Conservation (phyloP, 2,329 filamentous ascomycete genomes). For the Aureobasidium uvarum region DNA sequence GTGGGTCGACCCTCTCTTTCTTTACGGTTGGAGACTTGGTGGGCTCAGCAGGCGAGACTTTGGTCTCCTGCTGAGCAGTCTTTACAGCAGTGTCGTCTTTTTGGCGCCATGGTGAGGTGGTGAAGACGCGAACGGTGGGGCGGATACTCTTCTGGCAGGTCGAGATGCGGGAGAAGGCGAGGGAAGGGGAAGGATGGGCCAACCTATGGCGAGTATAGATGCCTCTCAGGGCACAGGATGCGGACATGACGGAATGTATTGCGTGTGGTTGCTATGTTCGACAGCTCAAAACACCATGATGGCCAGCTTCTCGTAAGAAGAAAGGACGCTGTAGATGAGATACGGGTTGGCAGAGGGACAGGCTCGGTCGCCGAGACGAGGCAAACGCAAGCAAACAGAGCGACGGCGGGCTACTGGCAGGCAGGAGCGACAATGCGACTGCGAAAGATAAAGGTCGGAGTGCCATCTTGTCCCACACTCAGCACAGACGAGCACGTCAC, state of each 20-base stretch:
- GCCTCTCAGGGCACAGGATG: slow-evolving; percentile 9
- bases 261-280: not conserved
- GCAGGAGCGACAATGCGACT: not conserved
- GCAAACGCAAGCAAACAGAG: slow-evolving; percentile 1
- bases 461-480: not conserved
- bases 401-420: not conserved
- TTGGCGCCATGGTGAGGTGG: slow-evolving; percentile 43
- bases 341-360: not conserved
- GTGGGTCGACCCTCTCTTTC: slow-evolving; percentile 42
- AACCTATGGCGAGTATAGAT: slow-evolving; percentile 12
- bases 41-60: slow-evolving; percentile 35
- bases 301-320: slow-evolving; percentile 24
- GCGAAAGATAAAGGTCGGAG: not conserved
- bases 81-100: slow-evolving; percentile 42
- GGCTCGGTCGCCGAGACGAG: not conserved
- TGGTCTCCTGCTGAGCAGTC: slow-evolving; percentile 32
- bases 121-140: slow-evolving; percentile 43
- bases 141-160: slow-evolving; percentile 21
- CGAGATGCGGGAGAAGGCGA: slow-evolving; percentile 15
- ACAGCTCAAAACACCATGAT: slow-evolving; percentile 26
- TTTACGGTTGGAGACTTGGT: slow-evolving; percentile 40
- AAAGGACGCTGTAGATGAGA: not conserved
- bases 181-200: not conserved
- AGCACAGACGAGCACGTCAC: slow-evolving; percentile 21
- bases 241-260: not conserved